Evolutionary conservation across 2,329 filamentous ascomycete species (phyloP).

Genomic region (Diaporthe ilicicola): DNA sequence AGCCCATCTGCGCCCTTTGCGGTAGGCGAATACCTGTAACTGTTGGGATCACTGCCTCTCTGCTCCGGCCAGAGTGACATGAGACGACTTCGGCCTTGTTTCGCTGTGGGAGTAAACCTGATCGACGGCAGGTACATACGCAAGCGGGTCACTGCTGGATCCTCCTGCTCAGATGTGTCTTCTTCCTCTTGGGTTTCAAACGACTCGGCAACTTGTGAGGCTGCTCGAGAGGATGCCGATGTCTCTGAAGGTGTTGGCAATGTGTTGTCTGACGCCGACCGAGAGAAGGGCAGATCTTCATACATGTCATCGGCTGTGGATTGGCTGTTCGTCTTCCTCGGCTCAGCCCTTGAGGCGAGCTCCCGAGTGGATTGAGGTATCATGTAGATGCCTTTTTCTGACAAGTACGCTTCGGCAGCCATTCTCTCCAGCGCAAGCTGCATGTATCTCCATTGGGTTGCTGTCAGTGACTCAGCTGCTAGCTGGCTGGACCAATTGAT

Average conservation of each 20-base stretch:
- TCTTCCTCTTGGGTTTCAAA: background rate
- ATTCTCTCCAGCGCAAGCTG: constrained; percentile 28
- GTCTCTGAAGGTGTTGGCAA: constrained; percentile 31
- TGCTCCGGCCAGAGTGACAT: constrained; percentile 46
- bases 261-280: constrained; percentile 11
- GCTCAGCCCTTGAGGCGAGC: constrained; percentile 1
- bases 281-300: background rate
- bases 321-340: background rate
- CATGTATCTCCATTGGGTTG: constrained; percentile 29
- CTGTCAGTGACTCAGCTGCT: constrained; percentile 24
- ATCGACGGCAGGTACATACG: constrained; percentile 45
- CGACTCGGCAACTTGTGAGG: constrained; percentile 26
- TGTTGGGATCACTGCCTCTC: constrained; percentile 43
- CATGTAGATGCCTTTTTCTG: constrained; percentile 21
- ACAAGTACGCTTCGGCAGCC: constrained; percentile 31
- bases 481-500: constrained; percentile 30
- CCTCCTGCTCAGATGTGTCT: constrained; percentile 32
- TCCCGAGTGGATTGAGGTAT: constrained; percentile 16
- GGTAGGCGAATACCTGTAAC: constrained; percentile 41
- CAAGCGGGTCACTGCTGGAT: constrained; percentile 44
- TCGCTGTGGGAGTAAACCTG: constrained; percentile 38
- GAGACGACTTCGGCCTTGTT: constrained; percentile 38
- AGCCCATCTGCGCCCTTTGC: constrained; percentile 7
- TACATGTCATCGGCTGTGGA: background rate
- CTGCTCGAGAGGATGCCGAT: constrained; percentile 28